Percentiles rank a stretch among this genome's conserved stretches.
Evolutionary conservation across 2,329 filamentous ascomycete species (phyloP).

Genomic region (Aureobasidium sp.): DNA sequence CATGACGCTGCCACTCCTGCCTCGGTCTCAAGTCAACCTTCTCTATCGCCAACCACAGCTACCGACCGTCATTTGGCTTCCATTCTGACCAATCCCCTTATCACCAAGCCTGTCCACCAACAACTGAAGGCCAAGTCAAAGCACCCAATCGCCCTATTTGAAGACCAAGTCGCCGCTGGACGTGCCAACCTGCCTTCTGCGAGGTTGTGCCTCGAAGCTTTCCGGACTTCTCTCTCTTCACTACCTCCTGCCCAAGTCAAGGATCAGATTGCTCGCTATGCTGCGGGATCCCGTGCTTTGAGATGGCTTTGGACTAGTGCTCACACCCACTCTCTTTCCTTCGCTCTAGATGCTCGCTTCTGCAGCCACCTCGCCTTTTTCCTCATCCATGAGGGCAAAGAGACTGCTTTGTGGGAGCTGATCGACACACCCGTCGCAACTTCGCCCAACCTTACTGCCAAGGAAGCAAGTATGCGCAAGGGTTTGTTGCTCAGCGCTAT

Average conservation of each 20-base stretch:
- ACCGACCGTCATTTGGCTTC: slow-evolving; percentile 44
- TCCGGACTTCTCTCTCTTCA: slow-evolving; percentile 21
- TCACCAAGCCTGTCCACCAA: slow-evolving; percentile 25
- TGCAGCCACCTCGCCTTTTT: slow-evolving; percentile 21
- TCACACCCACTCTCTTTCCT: slow-evolving; percentile 19
- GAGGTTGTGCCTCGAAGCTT: slow-evolving; percentile 31
- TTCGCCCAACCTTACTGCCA: neutral
- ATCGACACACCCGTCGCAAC: slow-evolving; percentile 16
- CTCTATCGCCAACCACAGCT: slow-evolving; percentile 9
- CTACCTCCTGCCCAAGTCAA: slow-evolving; percentile 17
- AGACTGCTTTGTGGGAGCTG: slow-evolving; percentile 27
- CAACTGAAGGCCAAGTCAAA: slow-evolving; percentile 24
- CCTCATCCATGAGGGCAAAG: slow-evolving; percentile 24
- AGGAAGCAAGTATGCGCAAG: slow-evolving; percentile 9
- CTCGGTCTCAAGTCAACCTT: neutral
- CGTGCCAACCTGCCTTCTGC: slow-evolving; percentile 34
- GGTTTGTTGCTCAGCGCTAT: neutral
- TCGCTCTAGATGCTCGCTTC: slow-evolving; percentile 21
- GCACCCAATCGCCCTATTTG: slow-evolving; percentile 36
- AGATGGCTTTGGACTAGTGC: slow-evolving; percentile 26
- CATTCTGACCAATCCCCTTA: slow-evolving; percentile 46
- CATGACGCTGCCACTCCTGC: slow-evolving; percentile 22
- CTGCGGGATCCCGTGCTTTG: slow-evolving; percentile 25
- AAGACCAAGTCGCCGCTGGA: slow-evolving; percentile 34
- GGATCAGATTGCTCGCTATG: slow-evolving; percentile 16